Conservation (phyloP, 768 basidiomycete genomes). For the Holtermanniella nyarrowii region DNA sequence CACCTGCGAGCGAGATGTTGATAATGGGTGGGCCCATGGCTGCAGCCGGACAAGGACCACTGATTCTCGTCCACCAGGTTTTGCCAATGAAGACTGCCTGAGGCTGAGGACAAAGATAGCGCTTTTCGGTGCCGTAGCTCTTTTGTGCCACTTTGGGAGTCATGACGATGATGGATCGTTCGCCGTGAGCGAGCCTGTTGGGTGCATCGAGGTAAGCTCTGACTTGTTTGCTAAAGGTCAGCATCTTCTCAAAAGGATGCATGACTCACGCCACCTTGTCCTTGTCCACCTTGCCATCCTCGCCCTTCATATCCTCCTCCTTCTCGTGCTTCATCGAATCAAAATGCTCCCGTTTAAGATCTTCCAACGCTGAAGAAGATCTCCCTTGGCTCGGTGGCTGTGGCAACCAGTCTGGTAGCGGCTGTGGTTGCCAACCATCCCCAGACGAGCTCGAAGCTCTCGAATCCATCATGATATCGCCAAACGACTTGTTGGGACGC, state of each 20-base stretch:
- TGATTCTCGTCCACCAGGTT: conserved; percentile 83
- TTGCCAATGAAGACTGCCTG: conserved; percentile 89
- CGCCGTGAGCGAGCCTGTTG: conserved; percentile 81
- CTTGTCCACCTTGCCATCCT: not conserved
- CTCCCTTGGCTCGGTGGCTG: not conserved
- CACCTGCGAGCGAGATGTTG: conserved; percentile 83
- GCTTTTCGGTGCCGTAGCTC: conserved; percentile 90
- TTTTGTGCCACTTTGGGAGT: conserved; percentile 97
- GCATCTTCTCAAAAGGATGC: not conserved
- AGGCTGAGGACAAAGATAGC: conserved; percentile 87
- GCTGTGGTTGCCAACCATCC: conserved; percentile 9
- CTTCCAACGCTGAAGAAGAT: not conserved
- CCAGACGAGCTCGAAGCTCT: conserved; percentile 23
- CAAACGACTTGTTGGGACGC: conserved; percentile 16
- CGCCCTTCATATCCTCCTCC: not conserved
- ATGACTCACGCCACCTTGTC: not conserved
- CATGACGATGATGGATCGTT: conserved; percentile 90
- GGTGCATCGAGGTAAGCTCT: conserved; percentile 66
- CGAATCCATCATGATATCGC: conserved; percentile 20
- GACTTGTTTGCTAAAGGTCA: conserved; percentile 3
- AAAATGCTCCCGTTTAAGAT: not conserved
- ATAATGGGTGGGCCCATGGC: conserved; percentile 54
- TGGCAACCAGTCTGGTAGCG: conserved; percentile 7
- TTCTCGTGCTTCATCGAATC: not conserved
- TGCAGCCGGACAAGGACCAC: conserved; percentile 49